phyloP scores from a whole-genome alignment of 306 rosid genomes.

The Albizia julibrissin region DNA sequence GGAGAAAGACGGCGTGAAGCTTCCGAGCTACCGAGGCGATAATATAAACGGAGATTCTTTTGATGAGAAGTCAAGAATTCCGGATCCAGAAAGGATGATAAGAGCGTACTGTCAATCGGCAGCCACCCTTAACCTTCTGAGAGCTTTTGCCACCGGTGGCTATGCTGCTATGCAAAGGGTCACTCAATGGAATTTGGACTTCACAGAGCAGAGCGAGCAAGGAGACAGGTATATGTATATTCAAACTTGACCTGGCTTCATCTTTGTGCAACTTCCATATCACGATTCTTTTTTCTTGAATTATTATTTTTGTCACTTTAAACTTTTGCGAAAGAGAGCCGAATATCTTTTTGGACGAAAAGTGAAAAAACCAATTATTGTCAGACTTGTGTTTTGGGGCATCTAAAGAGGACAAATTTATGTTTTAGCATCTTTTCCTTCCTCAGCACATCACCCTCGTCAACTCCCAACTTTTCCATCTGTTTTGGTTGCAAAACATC shows the following conservation, averaged over 20 bases:
- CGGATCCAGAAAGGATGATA: conserved; percentile 95
- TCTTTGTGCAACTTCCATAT: background rate
- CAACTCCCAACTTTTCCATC: conserved; percentile 1
- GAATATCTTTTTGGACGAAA: background rate
- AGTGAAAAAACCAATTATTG: background rate
- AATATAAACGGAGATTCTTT: conserved; percentile 93
- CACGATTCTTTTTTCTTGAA: background rate
- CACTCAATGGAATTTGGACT: conserved; percentile 97
- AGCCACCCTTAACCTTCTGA: conserved; percentile 85
- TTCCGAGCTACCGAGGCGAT: conserved; percentile 98
- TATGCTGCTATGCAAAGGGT: conserved; percentile 99
- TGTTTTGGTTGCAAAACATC: background rate
- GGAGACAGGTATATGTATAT: conserved; percentile 72
- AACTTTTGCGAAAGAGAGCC: background rate
- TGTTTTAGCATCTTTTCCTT: background rate
- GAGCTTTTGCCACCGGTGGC: conserved; percentile 97
- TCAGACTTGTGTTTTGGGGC: background rate
- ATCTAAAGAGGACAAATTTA: background rate
- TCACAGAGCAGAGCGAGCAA: conserved; percentile 89
- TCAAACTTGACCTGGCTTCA: background rate
- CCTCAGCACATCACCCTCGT: background rate
- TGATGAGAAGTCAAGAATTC: conserved; percentile 75
- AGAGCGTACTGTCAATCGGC: conserved; percentile 97
- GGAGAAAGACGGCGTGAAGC: conserved; percentile 88
- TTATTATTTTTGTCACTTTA: background rate